Percentiles rank a stretch among this genome's conserved stretches.
Conservation (phyloP, 257 asterid species). For the Solanum bulbocastanum region DNA sequence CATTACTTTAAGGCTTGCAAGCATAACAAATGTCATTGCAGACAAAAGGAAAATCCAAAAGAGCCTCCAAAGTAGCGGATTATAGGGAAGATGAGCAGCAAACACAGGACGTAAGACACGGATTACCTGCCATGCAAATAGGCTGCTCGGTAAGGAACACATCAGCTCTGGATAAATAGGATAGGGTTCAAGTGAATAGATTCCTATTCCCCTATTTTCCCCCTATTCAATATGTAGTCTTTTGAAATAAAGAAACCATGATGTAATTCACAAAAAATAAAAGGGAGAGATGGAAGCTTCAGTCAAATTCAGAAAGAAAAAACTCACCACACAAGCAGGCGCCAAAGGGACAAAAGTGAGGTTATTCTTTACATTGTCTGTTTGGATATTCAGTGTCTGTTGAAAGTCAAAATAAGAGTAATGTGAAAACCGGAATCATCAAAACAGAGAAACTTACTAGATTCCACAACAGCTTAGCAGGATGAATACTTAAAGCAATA, state of each 20-base stretch:
- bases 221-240: background rate
- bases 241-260: background rate
- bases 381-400: conserved; percentile 64
- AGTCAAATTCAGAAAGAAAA: background rate
- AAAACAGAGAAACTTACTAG: background rate
- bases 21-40: conserved; percentile 76
- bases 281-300: background rate
- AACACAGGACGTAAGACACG: conserved; percentile 81
- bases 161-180: background rate
- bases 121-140: conserved; percentile 46
- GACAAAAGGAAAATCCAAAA: conserved; percentile 61
- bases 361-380: conserved; percentile 51
- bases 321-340: conserved; percentile 92
- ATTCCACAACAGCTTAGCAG: background rate
- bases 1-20: conserved; percentile 78
- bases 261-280: background rate
- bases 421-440: background rate
- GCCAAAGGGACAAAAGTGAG: conserved; percentile 87
- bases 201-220: background rate
- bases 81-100: conserved; percentile 73
- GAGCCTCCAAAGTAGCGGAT: conserved; percentile 68
- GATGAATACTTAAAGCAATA: background rate
- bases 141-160: background rate
- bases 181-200: background rate
- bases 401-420: background rate